Conservation (phyloP, 441 rosid genomes). For the Metrosideros polymorpha region DNA sequence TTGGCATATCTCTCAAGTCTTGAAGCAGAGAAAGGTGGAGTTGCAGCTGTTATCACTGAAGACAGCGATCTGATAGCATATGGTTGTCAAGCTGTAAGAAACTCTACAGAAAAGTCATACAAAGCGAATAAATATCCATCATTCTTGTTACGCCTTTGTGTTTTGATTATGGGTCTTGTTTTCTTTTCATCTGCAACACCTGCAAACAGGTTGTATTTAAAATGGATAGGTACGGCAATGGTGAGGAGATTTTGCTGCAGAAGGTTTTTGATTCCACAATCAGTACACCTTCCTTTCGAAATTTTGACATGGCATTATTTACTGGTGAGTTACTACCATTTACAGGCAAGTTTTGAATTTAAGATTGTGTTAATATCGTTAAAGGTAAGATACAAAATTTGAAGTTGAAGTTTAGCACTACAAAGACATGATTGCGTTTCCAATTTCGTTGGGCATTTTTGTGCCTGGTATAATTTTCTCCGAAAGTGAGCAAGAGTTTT, state of each 20-base stretch:
- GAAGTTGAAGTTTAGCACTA: not conserved
- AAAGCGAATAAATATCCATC: constrained; percentile 17
- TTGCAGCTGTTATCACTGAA: constrained; percentile 77
- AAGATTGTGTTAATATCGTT: not conserved
- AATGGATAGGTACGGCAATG: constrained; percentile 82
- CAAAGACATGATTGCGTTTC: not conserved
- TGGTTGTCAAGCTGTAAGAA: constrained; percentile 89
- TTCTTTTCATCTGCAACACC: constrained; percentile 12
- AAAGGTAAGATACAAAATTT: not conserved
- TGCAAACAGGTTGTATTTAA: constrained; percentile 54
- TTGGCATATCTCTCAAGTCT: constrained; percentile 68
- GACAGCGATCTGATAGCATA: constrained; percentile 87
- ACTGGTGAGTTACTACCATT: constrained; percentile 30
- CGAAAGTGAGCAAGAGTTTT: not conserved
- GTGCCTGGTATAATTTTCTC: not conserved
- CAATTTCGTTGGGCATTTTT: not conserved
- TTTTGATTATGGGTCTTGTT: constrained; percentile 5
- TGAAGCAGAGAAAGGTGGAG: constrained; percentile 54
- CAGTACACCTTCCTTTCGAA: constrained; percentile 50
- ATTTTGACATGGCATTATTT: constrained; percentile 46
- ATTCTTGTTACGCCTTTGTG: constrained; percentile 2
- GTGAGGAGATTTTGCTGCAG: constrained; percentile 56
- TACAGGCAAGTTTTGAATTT: not conserved
- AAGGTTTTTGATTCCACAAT: constrained; percentile 40
- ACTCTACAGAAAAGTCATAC: constrained; percentile 22